Evolutionary conservation across 1,284 basidiomycete genomes (phyloP).

Genomic region (Sphaerobolus stellatus): DNA sequence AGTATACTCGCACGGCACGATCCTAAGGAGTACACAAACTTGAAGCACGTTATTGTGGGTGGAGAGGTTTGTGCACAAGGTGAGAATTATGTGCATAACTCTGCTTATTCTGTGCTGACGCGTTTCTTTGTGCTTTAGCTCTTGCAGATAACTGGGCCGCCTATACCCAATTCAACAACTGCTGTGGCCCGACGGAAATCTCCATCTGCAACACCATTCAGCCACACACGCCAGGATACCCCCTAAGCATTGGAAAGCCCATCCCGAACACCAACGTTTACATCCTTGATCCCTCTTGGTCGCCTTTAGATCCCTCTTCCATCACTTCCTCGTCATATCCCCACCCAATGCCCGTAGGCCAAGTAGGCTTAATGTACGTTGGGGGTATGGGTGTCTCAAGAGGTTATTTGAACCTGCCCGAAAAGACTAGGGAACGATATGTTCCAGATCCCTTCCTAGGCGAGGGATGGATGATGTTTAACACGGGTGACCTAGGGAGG

Average conservation of each 20-base stretch:
- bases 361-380: slow-evolving; percentile 18
- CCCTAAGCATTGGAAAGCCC: slow-evolving; percentile 21
- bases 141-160: slow-evolving; percentile 15
- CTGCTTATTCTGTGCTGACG: no score
- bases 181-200: slow-evolving; percentile 23
- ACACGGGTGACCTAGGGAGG: slow-evolving; percentile 21
- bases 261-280: slow-evolving; percentile 22
- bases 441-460: slow-evolving; percentile 4
- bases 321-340: not conserved
- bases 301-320: not conserved
- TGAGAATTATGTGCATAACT: not conserved
- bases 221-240: slow-evolving; percentile 18
- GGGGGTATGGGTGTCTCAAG: slow-evolving; percentile 19
- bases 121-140: not conserved
- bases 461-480: slow-evolving; percentile 20
- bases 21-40: slow-evolving; percentile 18
- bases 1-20: slow-evolving; percentile 20
- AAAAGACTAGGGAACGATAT: slow-evolving; percentile 15
- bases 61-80: slow-evolving; percentile 22
- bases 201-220: slow-evolving; percentile 22
- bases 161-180: slow-evolving; percentile 19
- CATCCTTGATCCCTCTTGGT: slow-evolving; percentile 12
- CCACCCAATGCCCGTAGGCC: slow-evolving; percentile 10
- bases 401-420: slow-evolving; percentile 20
- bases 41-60: slow-evolving; percentile 20